Percentiles rank a stretch among this genome's conserved stretches.
phyloP scores from a whole-genome alignment of 2,329 filamentous ascomycete genomes.

The Alternaria arbusti region DNA sequence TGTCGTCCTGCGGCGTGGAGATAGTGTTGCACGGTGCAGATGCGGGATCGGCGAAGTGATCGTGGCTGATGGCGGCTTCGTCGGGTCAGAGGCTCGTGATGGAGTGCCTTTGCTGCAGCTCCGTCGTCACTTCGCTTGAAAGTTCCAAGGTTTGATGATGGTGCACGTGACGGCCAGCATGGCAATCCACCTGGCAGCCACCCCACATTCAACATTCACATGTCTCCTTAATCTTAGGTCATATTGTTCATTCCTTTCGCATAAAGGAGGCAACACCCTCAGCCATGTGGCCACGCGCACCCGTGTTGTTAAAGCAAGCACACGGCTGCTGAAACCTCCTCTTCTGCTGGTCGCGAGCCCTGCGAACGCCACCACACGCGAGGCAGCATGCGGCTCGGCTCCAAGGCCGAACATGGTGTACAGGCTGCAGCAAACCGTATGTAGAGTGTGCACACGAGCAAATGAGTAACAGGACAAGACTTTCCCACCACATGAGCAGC shows the following conservation, averaged over 20 bases:
- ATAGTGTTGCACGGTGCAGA: conserved; percentile 11
- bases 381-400: conserved; percentile 15
- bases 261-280: conserved; percentile 30
- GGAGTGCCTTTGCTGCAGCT: conserved; percentile 23
- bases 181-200: neutral
- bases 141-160: conserved; percentile 21
- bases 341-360: neutral
- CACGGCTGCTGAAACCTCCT: neutral
- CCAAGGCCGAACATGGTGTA: conserved; percentile 5
- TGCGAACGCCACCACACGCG: conserved; percentile 1
- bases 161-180: conserved; percentile 18
- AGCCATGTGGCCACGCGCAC: conserved; percentile 8
- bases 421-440: conserved; percentile 2
- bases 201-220: conserved; percentile 17
- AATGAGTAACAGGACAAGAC: neutral
- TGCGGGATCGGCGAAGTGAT: conserved; percentile 6
- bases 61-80: conserved; percentile 17
- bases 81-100: conserved; percentile 34
- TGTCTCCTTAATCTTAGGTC: conserved; percentile 33
- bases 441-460: conserved; percentile 1
- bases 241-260: conserved; percentile 17
- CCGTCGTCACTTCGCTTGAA: conserved; percentile 36
- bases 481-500: neutral
- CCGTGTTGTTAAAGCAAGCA: conserved; percentile 5
- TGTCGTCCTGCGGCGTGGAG: conserved; percentile 9